Evolutionary conservation across 2,329 filamentous ascomycete genomes (phyloP), one percentile per base, ranked within the genome.

Genomic region (Trichocomaceae sp.): DNA sequence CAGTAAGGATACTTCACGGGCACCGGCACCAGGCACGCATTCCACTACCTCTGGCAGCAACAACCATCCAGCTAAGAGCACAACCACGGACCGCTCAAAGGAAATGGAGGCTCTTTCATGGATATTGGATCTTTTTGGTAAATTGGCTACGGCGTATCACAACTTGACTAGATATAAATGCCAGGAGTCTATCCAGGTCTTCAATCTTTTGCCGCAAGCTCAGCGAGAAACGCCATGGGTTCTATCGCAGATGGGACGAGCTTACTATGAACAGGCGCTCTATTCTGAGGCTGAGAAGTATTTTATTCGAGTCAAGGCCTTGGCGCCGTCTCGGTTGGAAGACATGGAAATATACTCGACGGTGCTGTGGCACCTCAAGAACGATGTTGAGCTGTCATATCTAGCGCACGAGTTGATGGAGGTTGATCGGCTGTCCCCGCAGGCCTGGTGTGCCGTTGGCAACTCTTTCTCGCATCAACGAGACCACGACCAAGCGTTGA

Each of bases 301-400:
- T 64, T 99, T 96, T 69, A 80, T 84, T 56, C 84, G 85, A 54
- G 82, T 99, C 61, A 85, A 90, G 50, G 82, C 86, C 31, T 79
- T 93, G 61, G 85, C 88, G 12, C 92, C 92, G 1, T 88, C 88
- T 1, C 84, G 89, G 3, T 79, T 95, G 45, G 87, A 95, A 66
- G 91, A 96, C 66, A 96, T 97, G 91, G 93, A 99, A 68, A 85
- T 97, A 35, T 99, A 96, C 72, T 97, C 92, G 13, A 99, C 93
- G 0, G 86, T 95, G n/a, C 79, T 99, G n/a, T 99, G 95, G 93
- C 91, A 96, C 70, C 76, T 96, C 59, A 96, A 95, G 71, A 86
- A 88, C 59, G 92, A 96, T 66, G 88, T 90, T 0, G 89, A 96
- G 58, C 79, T 99, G 20, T 91, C 92, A 0, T 95, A 93, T 71